Evolutionary conservation across 176 grass and related monocot genomes (phyloP).

Genomic region (Oryza meridionalis): DNA sequence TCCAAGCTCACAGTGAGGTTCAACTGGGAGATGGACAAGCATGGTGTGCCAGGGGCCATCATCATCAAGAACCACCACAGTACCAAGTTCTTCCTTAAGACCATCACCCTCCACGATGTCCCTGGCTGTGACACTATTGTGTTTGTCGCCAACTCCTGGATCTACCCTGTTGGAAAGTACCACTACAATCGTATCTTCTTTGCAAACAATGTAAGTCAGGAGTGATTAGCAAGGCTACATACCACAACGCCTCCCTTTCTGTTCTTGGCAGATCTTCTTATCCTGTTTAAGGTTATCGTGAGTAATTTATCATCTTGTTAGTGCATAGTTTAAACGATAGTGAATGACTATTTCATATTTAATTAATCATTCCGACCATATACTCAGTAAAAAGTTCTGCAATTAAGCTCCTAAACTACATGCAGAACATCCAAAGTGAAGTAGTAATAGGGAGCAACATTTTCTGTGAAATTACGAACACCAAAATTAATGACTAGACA

Average conservation of each 20-base stretch:
- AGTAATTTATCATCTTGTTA: not conserved
- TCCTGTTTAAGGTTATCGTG: not conserved
- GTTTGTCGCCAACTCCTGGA: slow-evolving; percentile 79
- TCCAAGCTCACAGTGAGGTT: slow-evolving; percentile 58
- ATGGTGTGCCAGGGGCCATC: slow-evolving; percentile 62
- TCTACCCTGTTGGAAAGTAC: slow-evolving; percentile 54
- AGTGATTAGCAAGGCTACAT: not conserved
- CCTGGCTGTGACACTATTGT: slow-evolving; percentile 49
- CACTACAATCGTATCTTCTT: slow-evolving; percentile 71
- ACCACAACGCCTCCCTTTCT: not conserved
- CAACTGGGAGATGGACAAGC: slow-evolving; percentile 66
- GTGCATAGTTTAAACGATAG: no score
- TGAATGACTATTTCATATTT: not conserved
- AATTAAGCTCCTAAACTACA: not conserved
- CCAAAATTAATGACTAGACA: not conserved
- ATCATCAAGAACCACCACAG: slow-evolving; percentile 69
- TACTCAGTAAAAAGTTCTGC: not conserved
- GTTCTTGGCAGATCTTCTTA: not conserved
- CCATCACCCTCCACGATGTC: slow-evolving; percentile 60
- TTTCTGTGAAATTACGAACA: not conserved
- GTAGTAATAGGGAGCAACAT: not conserved
- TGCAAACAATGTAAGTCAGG: slow-evolving; percentile 57
- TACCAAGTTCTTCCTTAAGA: slow-evolving; percentile 77
- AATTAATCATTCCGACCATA: not conserved
- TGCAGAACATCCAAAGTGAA: not conserved